Conservation (phyloP, 2,329 filamentous ascomycete genomes). For the Epicoccum nigrum region DNA sequence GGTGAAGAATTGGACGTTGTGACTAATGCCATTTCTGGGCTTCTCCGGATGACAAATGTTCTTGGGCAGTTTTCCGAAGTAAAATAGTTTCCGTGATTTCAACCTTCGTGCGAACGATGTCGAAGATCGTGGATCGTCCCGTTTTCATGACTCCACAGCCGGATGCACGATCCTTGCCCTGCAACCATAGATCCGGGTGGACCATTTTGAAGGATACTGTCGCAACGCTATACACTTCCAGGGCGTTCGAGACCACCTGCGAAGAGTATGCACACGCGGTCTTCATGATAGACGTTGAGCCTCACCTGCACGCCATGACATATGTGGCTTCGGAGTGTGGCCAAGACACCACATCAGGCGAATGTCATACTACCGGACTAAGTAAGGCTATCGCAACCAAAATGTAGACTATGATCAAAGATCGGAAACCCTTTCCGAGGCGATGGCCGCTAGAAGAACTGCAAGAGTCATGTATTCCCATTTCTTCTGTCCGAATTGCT, state of each 20-base stretch:
- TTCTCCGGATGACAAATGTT: constrained; percentile 2
- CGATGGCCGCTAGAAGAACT: background rate
- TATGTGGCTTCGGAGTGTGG: constrained; percentile 4
- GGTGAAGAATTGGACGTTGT: too few species aligned
- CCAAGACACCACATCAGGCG: background rate
- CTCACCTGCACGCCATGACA: constrained; percentile 6
- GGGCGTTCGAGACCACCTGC: constrained; percentile 5
- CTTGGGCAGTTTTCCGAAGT: background rate
- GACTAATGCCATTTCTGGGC: background rate
- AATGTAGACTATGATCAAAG: background rate
- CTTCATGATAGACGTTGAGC: constrained; percentile 5
- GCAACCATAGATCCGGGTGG: constrained; percentile 1
- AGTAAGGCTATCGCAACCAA: background rate
- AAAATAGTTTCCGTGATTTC: background rate
- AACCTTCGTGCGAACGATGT: constrained; percentile 11
- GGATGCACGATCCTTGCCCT: constrained; percentile 20
- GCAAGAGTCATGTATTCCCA: background rate
- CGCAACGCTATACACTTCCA: background rate
- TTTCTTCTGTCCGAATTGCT: constrained; percentile 5
- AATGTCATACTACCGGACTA: background rate
- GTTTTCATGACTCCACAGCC: constrained; percentile 21
- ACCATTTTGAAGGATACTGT: background rate
- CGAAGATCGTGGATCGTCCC: constrained; percentile 30
- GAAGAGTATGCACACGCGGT: background rate
- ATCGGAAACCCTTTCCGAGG: background rate